Conservation (phyloP, 257 asterid genomes). For the Thymus quinquecostatus region DNA sequence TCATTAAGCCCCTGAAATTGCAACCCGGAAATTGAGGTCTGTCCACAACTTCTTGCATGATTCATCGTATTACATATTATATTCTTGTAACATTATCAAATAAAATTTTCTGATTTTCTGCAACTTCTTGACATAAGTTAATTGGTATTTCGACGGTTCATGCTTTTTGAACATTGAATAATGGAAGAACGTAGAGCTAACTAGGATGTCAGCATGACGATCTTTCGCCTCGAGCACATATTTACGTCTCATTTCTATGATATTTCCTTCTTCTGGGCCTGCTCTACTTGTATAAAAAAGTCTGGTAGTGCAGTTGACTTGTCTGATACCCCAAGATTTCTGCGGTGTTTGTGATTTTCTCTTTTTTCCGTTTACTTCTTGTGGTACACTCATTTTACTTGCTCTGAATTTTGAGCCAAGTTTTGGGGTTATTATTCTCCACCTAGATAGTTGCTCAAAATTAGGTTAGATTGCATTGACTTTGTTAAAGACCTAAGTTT, state of each 20-base stretch:
- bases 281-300: not conserved
- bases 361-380: not conserved
- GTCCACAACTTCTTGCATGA: constrained; percentile 18
- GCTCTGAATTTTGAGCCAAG: not conserved
- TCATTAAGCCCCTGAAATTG: constrained; percentile 51
- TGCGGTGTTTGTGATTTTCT: not conserved
- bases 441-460: not conserved
- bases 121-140: not conserved
- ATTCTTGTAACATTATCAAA: constrained; percentile 27
- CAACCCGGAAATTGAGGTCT: constrained; percentile 18
- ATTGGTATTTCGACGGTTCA: not conserved
- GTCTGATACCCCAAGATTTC: not conserved
- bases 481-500: not conserved
- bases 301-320: constrained; percentile 28
- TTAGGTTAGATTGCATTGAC: not conserved
- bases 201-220: not conserved
- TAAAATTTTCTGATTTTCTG: not conserved
- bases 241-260: not conserved
- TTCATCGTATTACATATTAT: not conserved
- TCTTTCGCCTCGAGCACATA: not conserved
- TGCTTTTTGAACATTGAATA: constrained; percentile 17
- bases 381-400: constrained; percentile 1
- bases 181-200: constrained; percentile 8
- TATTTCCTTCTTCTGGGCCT: not conserved
- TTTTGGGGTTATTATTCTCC: not conserved